Base-by-base conservation (phyloP, 768 basidiomycete species). In the Termitomyces sp. region DNA sequence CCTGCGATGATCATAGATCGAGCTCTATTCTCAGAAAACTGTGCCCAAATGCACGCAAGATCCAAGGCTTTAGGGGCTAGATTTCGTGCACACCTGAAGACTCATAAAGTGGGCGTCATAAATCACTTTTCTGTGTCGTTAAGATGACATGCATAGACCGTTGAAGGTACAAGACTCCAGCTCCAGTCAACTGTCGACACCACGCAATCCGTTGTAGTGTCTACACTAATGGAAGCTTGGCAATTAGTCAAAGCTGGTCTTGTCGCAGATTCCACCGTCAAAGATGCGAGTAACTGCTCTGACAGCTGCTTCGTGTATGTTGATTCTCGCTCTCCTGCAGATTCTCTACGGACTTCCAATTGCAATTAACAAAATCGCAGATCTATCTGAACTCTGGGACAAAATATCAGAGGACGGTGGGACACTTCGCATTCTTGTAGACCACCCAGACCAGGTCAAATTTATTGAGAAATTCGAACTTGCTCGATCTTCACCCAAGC, bases 11-110 rank as follows among this genome's bases (percentile, higher is more conserved):
- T 94, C 60, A 83, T 94, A 62, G 90, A 95, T 73, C 82, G 88
- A 27, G 78, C 80, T 9, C 62, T 85, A 9, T 93, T 94, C 70
- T 82, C 82, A 37, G 70, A 78, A 33, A 95, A 95, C 69, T 93
- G 91, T 69, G 79, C 79, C 12, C 74, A 70, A 58, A 92, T 95
- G 87, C 87, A 89, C 63, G 69, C 75, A 51, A 85, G 82, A 44
- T 83, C 89, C 15, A 77, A 77, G 56, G 76, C 78, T 30, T 88
- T 87, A 81, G 86, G 85, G 2, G 85, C 89, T 16, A 75, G 67
- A 9, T 94, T 95, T 70, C 78, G 93, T 50, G 89, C 87, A 4
- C 93, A 95, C 70, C 79, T 95, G 54, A 95, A 95, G 73, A 89
- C 88, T 0, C 89, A 91, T 69, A 91, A 91, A 79, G 88, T 86